Base-by-base conservation (phyloP, 495 filamentous ascomycete genomes). In the Penicillium coprophilum region DNA sequence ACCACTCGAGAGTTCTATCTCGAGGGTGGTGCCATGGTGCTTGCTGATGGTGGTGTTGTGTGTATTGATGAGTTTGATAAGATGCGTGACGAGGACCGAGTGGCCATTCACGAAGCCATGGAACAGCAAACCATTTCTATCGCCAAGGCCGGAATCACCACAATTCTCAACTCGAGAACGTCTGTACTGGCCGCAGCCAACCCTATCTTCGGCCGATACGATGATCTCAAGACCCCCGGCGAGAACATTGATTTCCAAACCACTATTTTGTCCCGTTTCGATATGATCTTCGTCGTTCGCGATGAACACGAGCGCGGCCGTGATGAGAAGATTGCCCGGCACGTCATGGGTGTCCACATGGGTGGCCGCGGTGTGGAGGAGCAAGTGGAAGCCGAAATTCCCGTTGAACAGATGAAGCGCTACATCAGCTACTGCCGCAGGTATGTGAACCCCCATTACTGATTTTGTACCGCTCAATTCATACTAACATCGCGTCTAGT, bases 1-100 rank as follows among this genome's bases (percentile, higher is more conserved):
- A 87, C 85, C 17, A 96, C 95, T 0, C 86, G 95, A 45, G 94
- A 99, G 71, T 97, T 99, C 71, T 97, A 97, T 67, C 84, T 99
- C 4, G 95, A 99, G 78, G 95, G 95, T 51, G 95, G 95, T 70
- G 95, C 95, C 31, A 97, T 99, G 95, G 95, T 99, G 32, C 84
- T 99, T 24, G 95, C 95, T 2, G 95, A 99, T 63, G 92, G 92
- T 12, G 95, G 95, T 65, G 95, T 97, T 8, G 95, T 97, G 20
- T 99, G 95, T 76, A 99, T 99, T 71, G 95, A 99, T 69, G 95
- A 99, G 72, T 99, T 99, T 70, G 95, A 99, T 77, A 99, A 99
- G 78, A 99, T 99, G 95, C 83, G 95, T 55, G 95, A 99, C 71
- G 95, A 99, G 71, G 95, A 99, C 61, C 85, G 95, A 60, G 95